Base-by-base conservation (phyloP, 495 filamentous ascomycete genomes). In the Lineolata rhizophorae region DNA sequence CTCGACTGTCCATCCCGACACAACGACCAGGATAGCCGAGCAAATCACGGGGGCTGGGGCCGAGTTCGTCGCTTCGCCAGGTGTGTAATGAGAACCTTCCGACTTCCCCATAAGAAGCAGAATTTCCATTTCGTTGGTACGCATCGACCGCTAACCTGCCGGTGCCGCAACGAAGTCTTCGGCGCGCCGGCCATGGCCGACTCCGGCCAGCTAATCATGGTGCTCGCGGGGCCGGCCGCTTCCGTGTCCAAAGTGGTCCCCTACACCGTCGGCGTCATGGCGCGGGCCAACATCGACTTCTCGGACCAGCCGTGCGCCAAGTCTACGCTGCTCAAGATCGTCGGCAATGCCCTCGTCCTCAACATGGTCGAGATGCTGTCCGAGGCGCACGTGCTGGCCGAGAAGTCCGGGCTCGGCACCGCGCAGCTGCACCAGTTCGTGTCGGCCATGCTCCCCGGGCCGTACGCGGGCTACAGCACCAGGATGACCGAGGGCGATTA, bases 1-100 rank as follows among this genome's bases (percentile, higher is more conserved):
- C 59, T 85, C 77, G 1, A 94, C 83, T 27, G 70, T 94, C 21
- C 73, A 84, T 50, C 82, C 84, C 0, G 72, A 83, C 26, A 87
- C 77, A 16, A 77, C 80, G 2, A 62, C 75, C 26, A 54, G 51
- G 28, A 42, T 77, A 3, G 67, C 71, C 27, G 54, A 64, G 35
- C 53, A 49, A 3, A 57, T 77, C 32, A 40, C 50, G 2, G 59
- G 47, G 1, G 61, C 61, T 15, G 75, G 73, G 5, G 80, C 64
- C 0, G 54, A 70, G 24, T 87, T 90, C 52, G 66, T 90, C 18
- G 72, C 76, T 5, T 77, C 70, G 36, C 81, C 82, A n/a, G n/a
- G n/a, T n/a, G n/a, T n/a, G n/a, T n/a, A n/a, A n/a, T n/a, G n/a
- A n/a, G 4, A 25, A 6, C 20, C 43, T 35, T 9, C 35, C 34